A percentile compares a stretch with the other conserved stretches of the same genome.
phyloP scores from a whole-genome alignment of 768 basidiomycete genomes.

The Serendipita sp. region DNA sequence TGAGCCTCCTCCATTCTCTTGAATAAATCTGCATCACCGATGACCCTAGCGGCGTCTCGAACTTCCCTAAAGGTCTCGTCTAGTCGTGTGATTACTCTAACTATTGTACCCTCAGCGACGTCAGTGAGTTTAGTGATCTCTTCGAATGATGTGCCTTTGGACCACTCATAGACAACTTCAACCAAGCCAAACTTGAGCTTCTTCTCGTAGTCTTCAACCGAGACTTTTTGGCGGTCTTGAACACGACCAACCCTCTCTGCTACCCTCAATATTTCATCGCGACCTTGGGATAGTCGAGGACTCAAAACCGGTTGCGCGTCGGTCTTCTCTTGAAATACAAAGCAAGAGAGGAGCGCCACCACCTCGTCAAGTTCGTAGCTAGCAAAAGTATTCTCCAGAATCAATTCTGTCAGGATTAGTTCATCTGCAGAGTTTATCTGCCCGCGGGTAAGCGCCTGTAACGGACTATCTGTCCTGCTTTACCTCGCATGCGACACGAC shows the following conservation, averaged over 20 bases:
- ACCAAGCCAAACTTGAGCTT: constrained; percentile 79
- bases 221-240: constrained; percentile 68
- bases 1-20: constrained; percentile 97
- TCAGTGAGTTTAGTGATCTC: constrained; percentile 88
- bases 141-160: constrained; percentile 95
- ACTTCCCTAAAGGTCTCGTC: constrained; percentile 98
- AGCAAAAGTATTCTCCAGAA: constrained; percentile 87
- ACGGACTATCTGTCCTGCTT: constrained; percentile 10
- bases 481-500: constrained; percentile 95
- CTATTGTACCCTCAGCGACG: constrained; percentile 91
- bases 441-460: not conserved
- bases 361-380: constrained; percentile 88
- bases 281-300: constrained; percentile 60
- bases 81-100: constrained; percentile 84
- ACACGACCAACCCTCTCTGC: constrained; percentile 60
- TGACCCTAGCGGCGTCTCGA: constrained; percentile 89
- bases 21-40: constrained; percentile 89
- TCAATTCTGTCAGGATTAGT: constrained; percentile 87
- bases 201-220: constrained; percentile 58
- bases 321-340: constrained; percentile 97
- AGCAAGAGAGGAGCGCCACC: constrained; percentile 86
- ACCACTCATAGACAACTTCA: constrained; percentile 99
- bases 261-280: constrained; percentile 60
- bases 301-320: constrained; percentile 74
- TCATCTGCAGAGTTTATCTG: constrained; percentile 99